A percentile compares a stretch with the other conserved stretches of the same genome.
Conservation (phyloP, 1,284 basidiomycete genomes). For the Xerocomus nothofagi region DNA sequence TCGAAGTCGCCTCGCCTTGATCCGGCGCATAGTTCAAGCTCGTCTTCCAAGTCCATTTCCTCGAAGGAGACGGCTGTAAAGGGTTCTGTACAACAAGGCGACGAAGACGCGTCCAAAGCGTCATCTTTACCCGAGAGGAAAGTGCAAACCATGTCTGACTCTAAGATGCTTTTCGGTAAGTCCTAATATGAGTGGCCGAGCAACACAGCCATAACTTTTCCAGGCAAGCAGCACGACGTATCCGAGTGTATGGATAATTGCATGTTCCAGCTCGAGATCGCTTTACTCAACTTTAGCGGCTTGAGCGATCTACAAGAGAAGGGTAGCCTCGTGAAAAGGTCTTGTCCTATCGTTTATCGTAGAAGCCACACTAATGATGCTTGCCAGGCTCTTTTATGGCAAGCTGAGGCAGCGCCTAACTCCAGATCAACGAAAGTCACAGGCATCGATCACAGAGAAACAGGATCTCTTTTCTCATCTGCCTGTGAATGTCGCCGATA, state of each 20-base stretch:
- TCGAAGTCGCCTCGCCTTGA: slow-evolving; percentile 41
- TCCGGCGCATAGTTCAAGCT: slow-evolving; percentile 32
- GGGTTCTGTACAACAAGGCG: slow-evolving; percentile 24
- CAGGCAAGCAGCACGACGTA: slow-evolving; percentile 95
- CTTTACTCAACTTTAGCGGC: slow-evolving; percentile 77
- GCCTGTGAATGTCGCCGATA: slow-evolving; percentile 90
- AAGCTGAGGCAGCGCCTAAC: slow-evolving; percentile 79
- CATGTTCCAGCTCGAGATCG: slow-evolving; percentile 97
- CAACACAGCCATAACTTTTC: background rate
- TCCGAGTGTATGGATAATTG: slow-evolving; percentile 99
- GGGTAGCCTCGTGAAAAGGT: slow-evolving; percentile 82
- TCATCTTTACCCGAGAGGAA: slow-evolving; percentile 66
- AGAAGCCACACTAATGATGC: slow-evolving; percentile 3
- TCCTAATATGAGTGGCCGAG: background rate
- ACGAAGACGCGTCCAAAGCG: slow-evolving; percentile 40
- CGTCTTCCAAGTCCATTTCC: slow-evolving; percentile 30
- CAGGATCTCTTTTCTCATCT: slow-evolving; percentile 93
- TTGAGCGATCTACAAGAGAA: slow-evolving; percentile 51
- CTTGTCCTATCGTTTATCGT: background rate
- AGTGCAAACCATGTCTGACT: slow-evolving; percentile 58
- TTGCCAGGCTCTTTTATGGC: slow-evolving; percentile 80
- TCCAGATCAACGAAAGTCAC: slow-evolving; percentile 42
- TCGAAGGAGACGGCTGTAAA: slow-evolving; percentile 47
- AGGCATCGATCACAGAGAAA: slow-evolving; percentile 73
- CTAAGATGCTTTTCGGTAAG: slow-evolving; percentile 88